Evolutionary conservation across 768 basidiomycete genomes (phyloP), one percentile per base, ranked within the genome.

Genomic region (Lactarius vividus): DNA sequence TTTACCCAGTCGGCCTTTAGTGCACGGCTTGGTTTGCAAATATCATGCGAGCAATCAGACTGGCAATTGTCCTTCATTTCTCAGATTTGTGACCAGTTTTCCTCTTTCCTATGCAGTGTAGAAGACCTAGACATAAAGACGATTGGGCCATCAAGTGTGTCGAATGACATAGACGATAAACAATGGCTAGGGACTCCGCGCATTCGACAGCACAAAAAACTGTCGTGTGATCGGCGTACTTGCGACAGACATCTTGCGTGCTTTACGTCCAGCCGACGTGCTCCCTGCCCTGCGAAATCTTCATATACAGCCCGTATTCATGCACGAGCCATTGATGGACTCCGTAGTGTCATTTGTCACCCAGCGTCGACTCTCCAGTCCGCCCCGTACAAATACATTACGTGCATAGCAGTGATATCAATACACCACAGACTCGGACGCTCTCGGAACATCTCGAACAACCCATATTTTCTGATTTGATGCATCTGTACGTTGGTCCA

Each of bases 401-500:
- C 13, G 5, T 40, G n/a, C 29, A 31, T 31, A 31, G 29, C 29
- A 4, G 29, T 31, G 29, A 31, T 31, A 31, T 31, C 29, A 31
- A 31, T 31, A 5, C 8, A 35, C 44, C 16, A 18, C 18, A 54
- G 26, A 13, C 20, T 15, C 15, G 33, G 10, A 9, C 33, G 6
- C 29, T 31, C 29, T 31, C 33, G 28, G 11, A 6, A 3, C 15
- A 53, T 29, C 52, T 53, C 53, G 3, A 7, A 54, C 28, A 8
- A n/a, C 33, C 56, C 56, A 35, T 66, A 60, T 46, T 46, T 18
- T 57, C 64, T 11, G 11, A n/a, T 6, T 31, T 66, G 1, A 2
- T 66, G 2, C 9, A 20, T 18, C 44, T 62, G 65, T 66, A 3
- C 61, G 61, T 44, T 39, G 15, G 23, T 26, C 37, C 49, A 3